These are phyloP conservation scores for Ogataea degrootiae DNA, from an alignment of 805 yeast genomes.

Conservation along the genomic window DNA sequence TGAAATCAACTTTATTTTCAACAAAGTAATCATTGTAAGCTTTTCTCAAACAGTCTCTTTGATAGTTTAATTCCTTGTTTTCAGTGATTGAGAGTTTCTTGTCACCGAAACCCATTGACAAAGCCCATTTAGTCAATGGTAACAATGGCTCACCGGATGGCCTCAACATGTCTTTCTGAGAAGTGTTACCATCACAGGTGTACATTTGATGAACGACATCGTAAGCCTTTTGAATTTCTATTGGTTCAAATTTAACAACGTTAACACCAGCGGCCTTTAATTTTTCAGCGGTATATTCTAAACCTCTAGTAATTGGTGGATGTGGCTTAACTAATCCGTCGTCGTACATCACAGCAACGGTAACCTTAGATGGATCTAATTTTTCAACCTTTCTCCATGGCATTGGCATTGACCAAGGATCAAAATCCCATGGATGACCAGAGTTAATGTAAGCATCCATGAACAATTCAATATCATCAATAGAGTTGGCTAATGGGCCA, in stretches of 20 bases:
- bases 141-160: conserved; percentile 67
- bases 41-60: conserved; percentile 55
- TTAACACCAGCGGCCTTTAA: conserved; percentile 56
- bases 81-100: conserved; percentile 42
- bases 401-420: conserved; percentile 41
- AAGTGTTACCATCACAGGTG: conserved; percentile 63
- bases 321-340: conserved; percentile 64
- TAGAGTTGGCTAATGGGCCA: conserved; percentile 63
- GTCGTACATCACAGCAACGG: conserved; percentile 58
- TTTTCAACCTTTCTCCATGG: conserved; percentile 46
- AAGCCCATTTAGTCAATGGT: conserved; percentile 58
- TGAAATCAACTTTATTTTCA: conserved; percentile 54
- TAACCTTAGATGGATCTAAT: conserved; percentile 39
- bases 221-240: conserved; percentile 52
- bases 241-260: conserved; percentile 52
- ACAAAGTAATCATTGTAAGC: conserved; percentile 51
- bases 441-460: conserved; percentile 58
- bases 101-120: conserved; percentile 57
- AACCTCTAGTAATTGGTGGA: conserved; percentile 58
- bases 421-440: conserved; percentile 60
- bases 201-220: conserved; percentile 56
- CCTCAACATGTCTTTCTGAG: conserved; percentile 45
- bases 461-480: conserved; percentile 64
- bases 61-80: conserved; percentile 48
- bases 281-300: conserved; percentile 49